These are phyloP conservation scores for Zymoseptoria brevis DNA, from an alignment of 2,329 filamentous ascomycete genomes.

Conservation along the genomic window DNA sequence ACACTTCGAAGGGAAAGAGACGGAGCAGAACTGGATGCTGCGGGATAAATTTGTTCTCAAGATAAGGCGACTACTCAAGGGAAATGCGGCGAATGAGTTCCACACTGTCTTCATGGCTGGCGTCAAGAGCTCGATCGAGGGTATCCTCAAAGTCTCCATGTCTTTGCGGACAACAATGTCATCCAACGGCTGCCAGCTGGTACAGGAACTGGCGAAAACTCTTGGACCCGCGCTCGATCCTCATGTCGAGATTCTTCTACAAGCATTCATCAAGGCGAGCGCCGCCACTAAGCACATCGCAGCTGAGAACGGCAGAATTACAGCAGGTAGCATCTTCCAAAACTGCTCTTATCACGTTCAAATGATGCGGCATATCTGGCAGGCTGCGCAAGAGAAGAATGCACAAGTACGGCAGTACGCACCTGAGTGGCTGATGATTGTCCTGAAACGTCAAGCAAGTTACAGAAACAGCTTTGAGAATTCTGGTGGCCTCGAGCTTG, in stretches of 20 bases:
- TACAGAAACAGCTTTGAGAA: slow-evolving; percentile 82
- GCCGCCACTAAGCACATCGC: slow-evolving; percentile 88
- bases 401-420: slow-evolving; percentile 74
- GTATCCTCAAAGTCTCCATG: slow-evolving; percentile 75
- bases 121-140: slow-evolving; percentile 70
- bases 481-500: slow-evolving; percentile 68
- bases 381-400: slow-evolving; percentile 86
- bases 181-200: slow-evolving; percentile 71
- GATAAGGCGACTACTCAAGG: slow-evolving; percentile 68
- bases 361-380: slow-evolving; percentile 76
- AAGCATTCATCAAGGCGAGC: slow-evolving; percentile 81
- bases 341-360: slow-evolving; percentile 72
- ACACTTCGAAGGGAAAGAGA: slow-evolving; percentile 79
- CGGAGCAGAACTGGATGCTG: slow-evolving; percentile 83
- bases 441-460: slow-evolving; percentile 66
- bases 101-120: slow-evolving; percentile 60
- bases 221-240: slow-evolving; percentile 74
- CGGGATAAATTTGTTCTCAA: slow-evolving; percentile 74
- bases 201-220: slow-evolving; percentile 74
- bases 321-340: slow-evolving; percentile 72
- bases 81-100: slow-evolving; percentile 75
- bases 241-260: slow-evolving; percentile 83
- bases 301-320: slow-evolving; percentile 71
- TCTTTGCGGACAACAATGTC: slow-evolving; percentile 85
- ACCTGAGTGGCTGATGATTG: slow-evolving; percentile 72